Base-by-base conservation (phyloP, 371 early-diverging fungal genomes). In the Syncephalis fuscata region DNA sequence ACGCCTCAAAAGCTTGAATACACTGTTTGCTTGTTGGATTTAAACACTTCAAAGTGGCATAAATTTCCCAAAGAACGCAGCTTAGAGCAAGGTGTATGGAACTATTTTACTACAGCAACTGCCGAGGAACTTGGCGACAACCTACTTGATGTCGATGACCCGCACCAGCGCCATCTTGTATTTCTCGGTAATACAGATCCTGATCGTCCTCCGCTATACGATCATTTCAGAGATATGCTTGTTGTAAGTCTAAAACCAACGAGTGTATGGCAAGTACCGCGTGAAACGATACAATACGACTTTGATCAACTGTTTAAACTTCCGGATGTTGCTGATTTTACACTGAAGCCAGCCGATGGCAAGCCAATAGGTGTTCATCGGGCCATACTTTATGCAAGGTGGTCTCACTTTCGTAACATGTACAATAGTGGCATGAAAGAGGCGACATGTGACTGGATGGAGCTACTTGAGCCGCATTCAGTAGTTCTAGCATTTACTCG, bases 361-460 rank as follows among this genome's bases (percentile, higher is more conserved):
- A 65, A 54, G 54, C 65, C 63, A 44, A 62, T 81, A 14, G 63
- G 69, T 45, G 80, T 73, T 1, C 82, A 82, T 48, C 66, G 71
- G 45, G 70, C 77, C 49, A 66, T 82, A 21, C 59, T 82, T 3
- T 63, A 73, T 36, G 64, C 79, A 43, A 75, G 82, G 49, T 82
- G 82, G 82, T 73, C 80, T 41, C 78, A 80, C 56, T 82, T 80
- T 46, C 51, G 60, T 23, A 74, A 74, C 45, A 65, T 82, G 48
- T 63, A 68, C 54, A 64, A 66, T 24, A 74, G 76, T 0, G 80
- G 79, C 17, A 80, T 80, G 80, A 64, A 68, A 10, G 82, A 82
- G 53, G 61, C 73, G 2, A 64, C 66, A 32, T 54, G 61, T 24
- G 63, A 61, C 21, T 57, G 68, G 7, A 66, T 82, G 65, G 62